These are phyloP conservation scores for Straminergon stramineum DNA, from an alignment of 225 moss, liverwort and hornwort genomes.

Conservation along the genomic window DNA sequence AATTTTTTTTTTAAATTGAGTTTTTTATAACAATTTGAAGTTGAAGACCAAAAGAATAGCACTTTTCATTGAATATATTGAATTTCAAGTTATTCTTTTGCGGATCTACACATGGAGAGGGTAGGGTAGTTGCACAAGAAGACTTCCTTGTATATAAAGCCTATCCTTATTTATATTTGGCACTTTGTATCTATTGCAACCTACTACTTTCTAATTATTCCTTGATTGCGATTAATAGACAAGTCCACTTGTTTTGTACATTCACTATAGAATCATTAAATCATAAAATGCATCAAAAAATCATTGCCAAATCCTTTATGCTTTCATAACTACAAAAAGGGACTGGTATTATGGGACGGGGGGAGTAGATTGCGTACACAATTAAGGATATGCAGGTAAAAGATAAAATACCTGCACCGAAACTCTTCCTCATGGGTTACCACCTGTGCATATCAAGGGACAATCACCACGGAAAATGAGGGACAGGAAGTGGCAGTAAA, in stretches of 20 bases:
- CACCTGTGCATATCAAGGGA: constrained; percentile 17
- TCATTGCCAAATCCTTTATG: background rate
- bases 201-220: background rate
- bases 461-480: background rate
- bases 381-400: background rate
- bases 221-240: background rate
- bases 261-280: background rate
- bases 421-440: constrained; percentile 20
- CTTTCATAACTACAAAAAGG: background rate
- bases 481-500: background rate
- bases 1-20: too few relatives aligned
- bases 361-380: background rate
- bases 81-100: background rate
- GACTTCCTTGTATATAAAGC: background rate
- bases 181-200: background rate
- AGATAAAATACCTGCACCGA: constrained; percentile 16
- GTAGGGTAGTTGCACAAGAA: background rate
- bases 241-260: background rate
- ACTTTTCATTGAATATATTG: background rate
- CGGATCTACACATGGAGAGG: background rate
- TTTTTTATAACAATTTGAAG: background rate
- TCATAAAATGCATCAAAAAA: background rate
- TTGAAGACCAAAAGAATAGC: background rate
- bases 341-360: background rate
- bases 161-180: background rate